These are phyloP conservation scores for Aspergillus ellipticus DNA, from an alignment of 495 filamentous ascomycete species.

Conservation along the genomic window DNA sequence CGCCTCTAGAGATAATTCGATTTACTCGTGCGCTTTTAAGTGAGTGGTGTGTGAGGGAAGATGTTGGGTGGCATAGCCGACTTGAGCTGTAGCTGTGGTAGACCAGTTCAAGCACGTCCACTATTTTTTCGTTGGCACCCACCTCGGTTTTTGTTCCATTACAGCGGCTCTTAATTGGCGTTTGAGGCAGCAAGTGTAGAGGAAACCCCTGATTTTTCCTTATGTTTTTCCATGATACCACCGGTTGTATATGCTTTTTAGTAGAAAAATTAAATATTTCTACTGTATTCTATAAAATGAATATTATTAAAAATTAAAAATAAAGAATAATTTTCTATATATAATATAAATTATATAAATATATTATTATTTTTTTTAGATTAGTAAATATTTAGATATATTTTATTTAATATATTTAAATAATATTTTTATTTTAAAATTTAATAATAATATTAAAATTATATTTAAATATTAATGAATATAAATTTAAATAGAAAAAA, in stretches of 20 bases:
- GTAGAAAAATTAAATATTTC: too few species aligned
- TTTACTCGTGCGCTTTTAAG: conserved; percentile 41
- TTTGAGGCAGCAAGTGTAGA: conserved; percentile 16
- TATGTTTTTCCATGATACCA: conserved; percentile 37
- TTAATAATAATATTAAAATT: too few species aligned
- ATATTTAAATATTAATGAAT: too few species aligned
- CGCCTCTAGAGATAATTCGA: conserved; percentile 45
- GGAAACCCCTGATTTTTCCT: conserved; percentile 5
- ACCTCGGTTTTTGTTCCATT: neutral
- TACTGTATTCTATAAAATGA: too few species aligned
- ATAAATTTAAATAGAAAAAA: too few species aligned
- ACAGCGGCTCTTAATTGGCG: conserved; percentile 16
- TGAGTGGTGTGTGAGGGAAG: conserved; percentile 46
- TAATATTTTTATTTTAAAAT: too few species aligned
- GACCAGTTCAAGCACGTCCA: neutral
- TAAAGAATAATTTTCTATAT: too few species aligned
- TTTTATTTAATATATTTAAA: too few species aligned
- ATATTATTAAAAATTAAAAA: too few species aligned
- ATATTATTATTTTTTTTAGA: neutral
- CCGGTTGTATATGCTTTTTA: conserved; percentile 22
- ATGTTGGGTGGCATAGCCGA: conserved; percentile 38
- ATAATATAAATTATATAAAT: neutral
- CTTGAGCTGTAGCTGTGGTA: conserved; percentile 24
- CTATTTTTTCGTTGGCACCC: neutral
- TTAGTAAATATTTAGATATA: too few species aligned